Evolutionary conservation across 163 green algal genomes (phyloP).

Genomic region (Chlamydomonas reinhardtii): DNA sequence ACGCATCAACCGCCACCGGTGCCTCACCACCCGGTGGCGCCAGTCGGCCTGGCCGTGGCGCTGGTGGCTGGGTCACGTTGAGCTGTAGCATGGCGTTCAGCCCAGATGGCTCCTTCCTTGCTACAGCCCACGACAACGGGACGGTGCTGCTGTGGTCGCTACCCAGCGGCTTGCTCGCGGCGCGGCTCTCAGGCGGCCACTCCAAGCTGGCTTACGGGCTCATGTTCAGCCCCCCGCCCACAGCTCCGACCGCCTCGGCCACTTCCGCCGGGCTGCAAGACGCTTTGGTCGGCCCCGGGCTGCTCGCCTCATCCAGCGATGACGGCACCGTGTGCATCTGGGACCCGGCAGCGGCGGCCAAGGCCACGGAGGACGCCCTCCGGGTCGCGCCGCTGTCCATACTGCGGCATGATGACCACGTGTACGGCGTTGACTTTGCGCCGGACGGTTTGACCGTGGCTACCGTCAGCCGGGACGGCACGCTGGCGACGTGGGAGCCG

Average conservation of each 20-base stretch:
- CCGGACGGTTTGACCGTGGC: conserved; percentile 4
- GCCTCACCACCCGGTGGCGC: no score
- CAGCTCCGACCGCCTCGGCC: not conserved
- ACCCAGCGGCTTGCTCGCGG: not conserved
- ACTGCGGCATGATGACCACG: conserved; percentile 16
- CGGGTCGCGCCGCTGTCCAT: not conserved
- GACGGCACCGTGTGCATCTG: conserved; percentile 29
- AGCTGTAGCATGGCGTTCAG: conserved; percentile 7
- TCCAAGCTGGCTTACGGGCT: conserved; percentile 7
- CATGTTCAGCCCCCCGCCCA: conserved; percentile 5
- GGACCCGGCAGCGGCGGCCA: not conserved
- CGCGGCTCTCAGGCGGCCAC: conserved; percentile 8
- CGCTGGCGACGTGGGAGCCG: conserved; percentile 2
- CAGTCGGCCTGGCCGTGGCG: not conserved
- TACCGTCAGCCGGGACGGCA: conserved; percentile 28
- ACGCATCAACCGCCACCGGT: not conserved
- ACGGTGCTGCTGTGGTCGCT: conserved; percentile 11
- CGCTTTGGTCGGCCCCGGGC: no score
- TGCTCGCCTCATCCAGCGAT: conserved; percentile 24
- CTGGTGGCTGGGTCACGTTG: conserved; percentile 37
- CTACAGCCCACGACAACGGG: conserved; percentile 35
- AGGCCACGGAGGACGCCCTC: not conserved
- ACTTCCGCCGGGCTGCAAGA: no score
- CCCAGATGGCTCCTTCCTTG: not conserved
- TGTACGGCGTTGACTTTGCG: conserved; percentile 41